Evolutionary conservation across 805 yeast species (phyloP).

Genomic region (Saccharomycopsis vini): DNA sequence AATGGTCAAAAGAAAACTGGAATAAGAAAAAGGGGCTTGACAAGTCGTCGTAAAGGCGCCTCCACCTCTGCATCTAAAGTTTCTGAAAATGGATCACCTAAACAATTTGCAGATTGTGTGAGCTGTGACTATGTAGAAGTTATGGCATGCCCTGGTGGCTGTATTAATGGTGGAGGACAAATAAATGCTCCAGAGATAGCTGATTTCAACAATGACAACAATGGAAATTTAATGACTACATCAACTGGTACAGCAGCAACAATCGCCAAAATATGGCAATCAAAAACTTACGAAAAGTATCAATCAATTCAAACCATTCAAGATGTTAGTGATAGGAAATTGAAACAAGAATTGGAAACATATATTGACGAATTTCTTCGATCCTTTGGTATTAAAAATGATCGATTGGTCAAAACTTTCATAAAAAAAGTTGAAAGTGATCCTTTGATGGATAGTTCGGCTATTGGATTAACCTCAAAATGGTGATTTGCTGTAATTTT

Average conservation of each 20-base stretch:
- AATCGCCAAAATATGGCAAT: conserved; percentile 11
- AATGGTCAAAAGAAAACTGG: conserved; percentile 19
- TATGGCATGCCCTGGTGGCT: conserved; percentile 98
- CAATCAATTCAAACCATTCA: conserved; percentile 10
- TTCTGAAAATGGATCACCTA: conserved; percentile 1
- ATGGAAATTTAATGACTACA: too few relatives aligned
- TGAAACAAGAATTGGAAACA: conserved; percentile 2
- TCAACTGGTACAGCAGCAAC: not conserved
- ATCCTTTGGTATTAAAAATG: conserved; percentile 4
- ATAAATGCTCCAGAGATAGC: conserved; percentile 39
- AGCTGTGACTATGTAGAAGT: conserved; percentile 79
- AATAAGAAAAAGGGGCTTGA: conserved; percentile 28
- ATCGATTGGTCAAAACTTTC: conserved; percentile 5
- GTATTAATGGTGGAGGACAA: conserved; percentile 96
- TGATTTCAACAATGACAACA: not conserved
- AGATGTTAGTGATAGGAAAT: conserved; percentile 6
- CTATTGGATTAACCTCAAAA: conserved; percentile 17
- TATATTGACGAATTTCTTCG: conserved; percentile 10
- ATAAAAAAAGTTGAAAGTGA: conserved; percentile 9
- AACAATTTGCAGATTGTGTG: conserved; percentile 47
- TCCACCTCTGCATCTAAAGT: conserved; percentile 6
- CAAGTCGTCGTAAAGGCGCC: conserved; percentile 32
- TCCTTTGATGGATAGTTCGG: conserved; percentile 11
- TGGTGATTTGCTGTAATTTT: too few relatives aligned
- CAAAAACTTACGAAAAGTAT: conserved; percentile 4